Base-by-base conservation (phyloP, 345 rosid genomes). In the Bruguiera parviflora region DNA sequence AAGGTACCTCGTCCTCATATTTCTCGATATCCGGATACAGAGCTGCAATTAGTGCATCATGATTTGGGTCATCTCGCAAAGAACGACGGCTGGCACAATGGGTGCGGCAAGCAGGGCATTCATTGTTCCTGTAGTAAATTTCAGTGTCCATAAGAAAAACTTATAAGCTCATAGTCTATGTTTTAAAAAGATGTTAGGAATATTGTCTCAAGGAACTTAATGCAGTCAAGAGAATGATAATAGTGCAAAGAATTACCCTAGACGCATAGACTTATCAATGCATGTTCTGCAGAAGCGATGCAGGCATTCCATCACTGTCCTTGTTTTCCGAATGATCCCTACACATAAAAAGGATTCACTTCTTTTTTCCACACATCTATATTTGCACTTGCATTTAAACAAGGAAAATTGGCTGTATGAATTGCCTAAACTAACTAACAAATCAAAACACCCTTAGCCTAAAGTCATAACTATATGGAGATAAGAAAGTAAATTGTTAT, bases 251-350 rank as follows among this genome's bases (percentile, higher is more conserved):
- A 74, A 78, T 65, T 83, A 91, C 95, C 97, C 89, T 57, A 91
- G 76, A 59, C 92, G 75, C 97, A 91, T 89, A 57, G 92, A 86
- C 77, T 87, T 89, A 82, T 86, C 97, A 35, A 91, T 89, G 80
- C 97, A 91, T 79, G 86, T 91, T 73, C 92, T 75, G 73, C 97
- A 91, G 81, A 91, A 91, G 52, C 97, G 87, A 76, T 91, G 95
- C 60, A 91, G 77, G 63, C 97, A 91, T 75, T 89, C 97, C 92
- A 85, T 91, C 51, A 91, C 95, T 46, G 97, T 89, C 77, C 95
- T 84, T 43, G 97, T 91, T 75, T 89, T 91, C 71, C 83, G 86
- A 60, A 91, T 91, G 69, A 91, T 87, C 53, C 97, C 97, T 89
- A 70, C 32, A 74, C 28, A 74, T 7, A 61, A 74, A 47, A 47